Percentiles rank a stretch among this genome's conserved stretches.
Conservation (phyloP, 2,329 filamentous ascomycete genomes). For the Neoscytalidium dimidiatum region DNA sequence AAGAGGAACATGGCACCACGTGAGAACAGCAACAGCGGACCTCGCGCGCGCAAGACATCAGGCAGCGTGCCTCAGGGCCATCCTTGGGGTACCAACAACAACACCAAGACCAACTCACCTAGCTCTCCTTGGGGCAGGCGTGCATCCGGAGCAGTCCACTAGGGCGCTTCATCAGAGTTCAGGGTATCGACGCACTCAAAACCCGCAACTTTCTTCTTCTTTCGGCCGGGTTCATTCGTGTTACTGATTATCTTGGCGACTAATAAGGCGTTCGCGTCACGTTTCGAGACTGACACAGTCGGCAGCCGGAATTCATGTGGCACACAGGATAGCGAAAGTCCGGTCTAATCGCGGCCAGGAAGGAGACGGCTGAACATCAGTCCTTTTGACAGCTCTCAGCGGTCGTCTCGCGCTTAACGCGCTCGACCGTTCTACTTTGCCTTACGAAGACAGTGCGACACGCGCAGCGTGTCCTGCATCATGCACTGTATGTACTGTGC, state of each 20-base stretch:
- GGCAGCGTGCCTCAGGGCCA: conserved; percentile 6
- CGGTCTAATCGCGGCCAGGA: not conserved
- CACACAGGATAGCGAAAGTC: conserved; percentile 4
- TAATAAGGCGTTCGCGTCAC: conserved; percentile 19
- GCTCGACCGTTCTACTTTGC: not conserved
- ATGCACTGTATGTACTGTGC: conserved; percentile 12
- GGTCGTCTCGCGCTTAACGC: not conserved
- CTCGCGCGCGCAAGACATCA: conserved; percentile 7
- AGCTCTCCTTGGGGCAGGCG: conserved; percentile 13
- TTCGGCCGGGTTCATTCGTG: conserved; percentile 6
- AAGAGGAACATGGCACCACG: conserved; percentile 9
- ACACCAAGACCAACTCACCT: conserved; percentile 11
- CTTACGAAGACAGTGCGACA: not conserved
- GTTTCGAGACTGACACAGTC: conserved; percentile 13
- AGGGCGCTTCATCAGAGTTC: not conserved
- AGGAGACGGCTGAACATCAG: not conserved
- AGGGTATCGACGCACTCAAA: not conserved
- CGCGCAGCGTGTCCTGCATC: not conserved
- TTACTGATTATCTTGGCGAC: conserved; percentile 14
- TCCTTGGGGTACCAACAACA: conserved; percentile 12
- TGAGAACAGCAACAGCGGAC: conserved; percentile 14
- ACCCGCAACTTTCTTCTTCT: conserved; percentile 8
- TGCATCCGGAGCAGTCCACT: conserved; percentile 11
- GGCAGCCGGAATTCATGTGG: conserved; percentile 11
- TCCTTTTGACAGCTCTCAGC: not conserved